These are phyloP conservation scores for Conoideocrella luteorostrata DNA, from an alignment of 2,329 filamentous ascomycete species.

Conservation along the genomic window DNA sequence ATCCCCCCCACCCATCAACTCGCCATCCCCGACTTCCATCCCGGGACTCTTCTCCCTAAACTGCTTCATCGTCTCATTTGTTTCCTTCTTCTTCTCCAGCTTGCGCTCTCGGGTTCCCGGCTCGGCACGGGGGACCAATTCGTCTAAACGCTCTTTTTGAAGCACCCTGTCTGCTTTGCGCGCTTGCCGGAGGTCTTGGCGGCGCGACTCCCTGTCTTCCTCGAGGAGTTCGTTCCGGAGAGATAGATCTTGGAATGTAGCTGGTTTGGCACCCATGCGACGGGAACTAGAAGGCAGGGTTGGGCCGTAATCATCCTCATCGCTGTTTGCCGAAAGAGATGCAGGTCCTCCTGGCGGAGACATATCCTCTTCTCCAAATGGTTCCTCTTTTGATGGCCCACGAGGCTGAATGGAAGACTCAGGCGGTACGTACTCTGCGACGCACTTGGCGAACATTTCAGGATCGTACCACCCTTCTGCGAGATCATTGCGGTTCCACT, in stretches of 20 bases:
- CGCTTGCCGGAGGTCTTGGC: conserved; percentile 50
- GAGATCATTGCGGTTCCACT: conserved; percentile 88
- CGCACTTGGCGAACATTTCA: conserved; percentile 47
- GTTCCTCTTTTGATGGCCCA: too few relatives aligned
- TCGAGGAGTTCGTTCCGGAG: conserved; percentile 44
- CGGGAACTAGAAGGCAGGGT: conserved; percentile 20
- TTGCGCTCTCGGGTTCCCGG: conserved; percentile 74
- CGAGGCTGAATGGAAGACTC: too few relatives aligned
- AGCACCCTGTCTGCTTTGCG: conserved; percentile 58
- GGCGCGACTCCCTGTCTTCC: conserved; percentile 45
- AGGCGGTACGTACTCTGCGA: conserved; percentile 19
- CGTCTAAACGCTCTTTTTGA: conserved; percentile 70
- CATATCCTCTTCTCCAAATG: too few relatives aligned
- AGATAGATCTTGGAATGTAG: conserved; percentile 67
- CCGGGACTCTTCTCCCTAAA: conserved; percentile 66
- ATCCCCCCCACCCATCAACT: conserved; percentile 69
- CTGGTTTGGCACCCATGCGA: conserved; percentile 53
- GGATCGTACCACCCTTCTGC: conserved; percentile 93
- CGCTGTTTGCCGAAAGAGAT: conserved; percentile 31
- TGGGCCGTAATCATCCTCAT: conserved; percentile 53
- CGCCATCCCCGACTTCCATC: conserved; percentile 49
- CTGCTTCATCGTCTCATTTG: conserved; percentile 64
- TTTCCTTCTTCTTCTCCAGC: conserved; percentile 76
- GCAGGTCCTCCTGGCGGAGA: too few relatives aligned
- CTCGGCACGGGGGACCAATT: conserved; percentile 76